Evolutionary conservation across 2,329 filamentous ascomycete genomes (phyloP).

Genomic region (Atkinsonella texensis): DNA sequence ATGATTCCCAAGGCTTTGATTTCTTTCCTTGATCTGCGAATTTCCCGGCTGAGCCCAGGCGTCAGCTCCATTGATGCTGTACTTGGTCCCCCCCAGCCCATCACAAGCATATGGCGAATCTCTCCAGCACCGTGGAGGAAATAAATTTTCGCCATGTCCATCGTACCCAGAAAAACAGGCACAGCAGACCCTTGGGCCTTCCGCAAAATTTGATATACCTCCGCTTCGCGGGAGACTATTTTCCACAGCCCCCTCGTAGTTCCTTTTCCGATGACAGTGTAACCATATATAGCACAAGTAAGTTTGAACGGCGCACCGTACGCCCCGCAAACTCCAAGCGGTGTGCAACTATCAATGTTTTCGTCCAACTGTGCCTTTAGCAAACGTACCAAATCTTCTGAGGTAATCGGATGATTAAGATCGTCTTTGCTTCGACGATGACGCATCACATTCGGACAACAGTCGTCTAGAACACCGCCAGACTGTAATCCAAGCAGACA

Average conservation of each 20-base stretch:
- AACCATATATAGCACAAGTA: slow-evolving; percentile 1
- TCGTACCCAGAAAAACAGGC: slow-evolving; percentile 5
- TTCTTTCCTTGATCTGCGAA: neutral
- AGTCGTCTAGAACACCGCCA: neutral
- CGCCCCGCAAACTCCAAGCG: slow-evolving; percentile 1
- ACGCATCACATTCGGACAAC: slow-evolving; percentile 2
- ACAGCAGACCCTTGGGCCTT: slow-evolving; percentile 2
- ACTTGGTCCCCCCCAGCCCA: slow-evolving; percentile 3
- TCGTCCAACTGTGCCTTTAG: slow-evolving; percentile 3
- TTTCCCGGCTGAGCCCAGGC: neutral
- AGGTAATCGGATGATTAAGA: neutral
- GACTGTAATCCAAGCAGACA: neutral
- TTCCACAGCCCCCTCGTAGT: neutral
- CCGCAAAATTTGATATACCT: neutral
- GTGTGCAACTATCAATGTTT: slow-evolving; percentile 3
- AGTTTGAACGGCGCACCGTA: slow-evolving; percentile 5
- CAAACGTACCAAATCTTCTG: neutral
- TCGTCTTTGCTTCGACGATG: neutral
- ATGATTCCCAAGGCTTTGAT: neutral
- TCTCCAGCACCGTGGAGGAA: slow-evolving; percentile 1
- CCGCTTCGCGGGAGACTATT: slow-evolving; percentile 1
- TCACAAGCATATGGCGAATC: slow-evolving; percentile 5
- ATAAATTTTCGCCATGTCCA: neutral
- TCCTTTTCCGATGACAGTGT: slow-evolving; percentile 6
- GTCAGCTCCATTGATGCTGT: neutral